phyloP scores from a whole-genome alignment of 2,329 filamentous ascomycete genomes.

The Diaporthe velutina region DNA sequence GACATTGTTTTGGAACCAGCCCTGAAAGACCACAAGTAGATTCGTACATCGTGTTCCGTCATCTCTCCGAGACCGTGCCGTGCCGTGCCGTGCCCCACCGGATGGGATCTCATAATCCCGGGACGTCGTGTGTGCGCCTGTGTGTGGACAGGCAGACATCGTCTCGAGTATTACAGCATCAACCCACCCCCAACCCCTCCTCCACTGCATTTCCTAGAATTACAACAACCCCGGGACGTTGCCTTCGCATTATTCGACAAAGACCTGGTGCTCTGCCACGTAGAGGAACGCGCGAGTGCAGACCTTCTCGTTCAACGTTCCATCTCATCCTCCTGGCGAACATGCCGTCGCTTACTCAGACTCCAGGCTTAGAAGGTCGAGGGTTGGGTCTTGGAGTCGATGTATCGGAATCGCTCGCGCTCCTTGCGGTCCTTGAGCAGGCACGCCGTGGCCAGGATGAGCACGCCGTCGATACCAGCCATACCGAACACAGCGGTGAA shows the following conservation, averaged over 20 bases:
- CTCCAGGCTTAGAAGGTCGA: conserved; percentile 57
- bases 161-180: conserved; percentile 25
- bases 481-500: conserved; percentile 87
- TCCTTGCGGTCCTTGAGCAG: conserved; percentile 86
- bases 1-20: conserved; percentile 14
- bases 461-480: conserved; percentile 76
- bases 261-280: neutral
- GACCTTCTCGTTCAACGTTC: neutral
- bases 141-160: conserved; percentile 8
- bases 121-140: conserved; percentile 3
- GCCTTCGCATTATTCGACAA: conserved; percentile 10
- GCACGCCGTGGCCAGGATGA: conserved; percentile 80
- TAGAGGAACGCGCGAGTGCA: neutral
- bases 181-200: neutral
- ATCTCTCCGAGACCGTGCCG: neutral
- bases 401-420: conserved; percentile 81
- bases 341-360: neutral
- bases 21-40: conserved; percentile 20
- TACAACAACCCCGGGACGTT: conserved; percentile 3
- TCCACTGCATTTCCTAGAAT: neutral
- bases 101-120: conserved; percentile 5
- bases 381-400: conserved; percentile 80
- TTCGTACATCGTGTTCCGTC: conserved; percentile 13
- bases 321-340: neutral
- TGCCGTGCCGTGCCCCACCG: neutral